These are phyloP conservation scores for Clarkia xantiana DNA, from an alignment of 345 rosid genomes.

Conservation along the genomic window DNA sequence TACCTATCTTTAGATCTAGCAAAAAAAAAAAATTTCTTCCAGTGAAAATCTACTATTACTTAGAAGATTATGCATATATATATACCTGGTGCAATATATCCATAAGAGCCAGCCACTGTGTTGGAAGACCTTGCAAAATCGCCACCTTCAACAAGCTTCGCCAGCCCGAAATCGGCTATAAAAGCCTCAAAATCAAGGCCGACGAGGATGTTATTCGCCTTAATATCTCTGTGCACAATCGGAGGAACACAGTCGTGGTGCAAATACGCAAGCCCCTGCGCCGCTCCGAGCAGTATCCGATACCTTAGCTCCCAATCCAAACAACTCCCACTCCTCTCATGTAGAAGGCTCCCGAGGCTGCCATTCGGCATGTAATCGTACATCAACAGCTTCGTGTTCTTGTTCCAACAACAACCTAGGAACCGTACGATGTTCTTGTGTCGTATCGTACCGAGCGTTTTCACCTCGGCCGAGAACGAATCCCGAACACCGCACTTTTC, in stretches of 20 bases:
- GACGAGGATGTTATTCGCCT: slow-evolving; percentile 81
- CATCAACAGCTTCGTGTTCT: slow-evolving; percentile 68
- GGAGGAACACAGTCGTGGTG: slow-evolving; percentile 95
- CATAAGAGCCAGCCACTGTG: slow-evolving; percentile 88
- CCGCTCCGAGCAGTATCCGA: slow-evolving; percentile 72
- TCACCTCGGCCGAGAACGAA: slow-evolving; percentile 86
- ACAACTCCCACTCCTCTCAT: slow-evolving; percentile 52
- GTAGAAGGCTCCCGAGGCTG: slow-evolving; percentile 81
- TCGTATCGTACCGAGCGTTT: slow-evolving; percentile 77
- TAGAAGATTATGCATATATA: background rate
- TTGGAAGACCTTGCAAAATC: slow-evolving; percentile 72
- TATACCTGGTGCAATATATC: slow-evolving; percentile 95
- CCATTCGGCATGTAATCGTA: slow-evolving; percentile 94
- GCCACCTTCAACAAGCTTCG: slow-evolving; percentile 84
- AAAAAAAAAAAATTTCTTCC: no score
- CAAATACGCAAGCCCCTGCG: slow-evolving; percentile 82
- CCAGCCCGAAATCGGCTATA: slow-evolving; percentile 95
- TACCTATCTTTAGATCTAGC: no score
- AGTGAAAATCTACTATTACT: no score
- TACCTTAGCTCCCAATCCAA: slow-evolving; percentile 90
- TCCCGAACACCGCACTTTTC: slow-evolving; percentile 60
- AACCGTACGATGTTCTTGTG: slow-evolving; percentile 92
- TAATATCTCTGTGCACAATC: slow-evolving; percentile 87
- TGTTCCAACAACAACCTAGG: slow-evolving; percentile 88
- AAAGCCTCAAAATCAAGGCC: slow-evolving; percentile 88